Evolutionary conservation across 331 rosid species (phyloP).

Genomic region (Arachis monticola): DNA sequence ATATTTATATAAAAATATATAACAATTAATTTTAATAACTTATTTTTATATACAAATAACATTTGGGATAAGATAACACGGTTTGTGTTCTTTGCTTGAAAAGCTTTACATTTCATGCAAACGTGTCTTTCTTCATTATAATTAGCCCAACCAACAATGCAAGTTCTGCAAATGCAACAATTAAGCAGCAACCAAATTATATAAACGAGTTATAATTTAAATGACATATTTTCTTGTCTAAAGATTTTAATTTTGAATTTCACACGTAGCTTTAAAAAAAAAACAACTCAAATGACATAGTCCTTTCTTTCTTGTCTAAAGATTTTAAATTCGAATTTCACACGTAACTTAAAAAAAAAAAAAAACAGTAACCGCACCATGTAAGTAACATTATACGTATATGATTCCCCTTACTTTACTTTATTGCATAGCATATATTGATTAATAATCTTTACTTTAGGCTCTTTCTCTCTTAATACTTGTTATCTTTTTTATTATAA

Average conservation of each 20-base stretch:
- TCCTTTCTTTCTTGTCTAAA: too few relatives aligned
- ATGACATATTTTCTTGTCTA: too few relatives aligned
- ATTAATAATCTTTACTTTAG: not conserved
- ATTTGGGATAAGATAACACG: constrained; percentile 14
- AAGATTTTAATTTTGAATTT: too few relatives aligned
- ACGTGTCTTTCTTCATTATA: constrained; percentile 36
- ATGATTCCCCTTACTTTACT: not conserved
- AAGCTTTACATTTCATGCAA: constrained; percentile 18
- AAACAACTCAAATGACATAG: too few relatives aligned
- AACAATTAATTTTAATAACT: too few relatives aligned
- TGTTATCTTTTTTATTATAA: not conserved
- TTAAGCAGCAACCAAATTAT: too few relatives aligned
- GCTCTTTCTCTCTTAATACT: not conserved
- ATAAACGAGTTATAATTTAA: too few relatives aligned
- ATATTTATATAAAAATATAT: too few relatives aligned
- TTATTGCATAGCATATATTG: not conserved
- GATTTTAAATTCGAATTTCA: too few relatives aligned
- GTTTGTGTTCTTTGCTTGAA: not conserved
- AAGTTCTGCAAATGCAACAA: constrained; percentile 20
- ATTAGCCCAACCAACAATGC: constrained; percentile 4
- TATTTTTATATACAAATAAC: too few relatives aligned
- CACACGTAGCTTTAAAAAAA: too few relatives aligned
- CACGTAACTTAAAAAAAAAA: too few relatives aligned
- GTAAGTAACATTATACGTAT: not conserved
- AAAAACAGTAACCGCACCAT: not conserved